Conservation (phyloP, 2,329 filamentous ascomycete genomes). For the Xylaria sp. region DNA sequence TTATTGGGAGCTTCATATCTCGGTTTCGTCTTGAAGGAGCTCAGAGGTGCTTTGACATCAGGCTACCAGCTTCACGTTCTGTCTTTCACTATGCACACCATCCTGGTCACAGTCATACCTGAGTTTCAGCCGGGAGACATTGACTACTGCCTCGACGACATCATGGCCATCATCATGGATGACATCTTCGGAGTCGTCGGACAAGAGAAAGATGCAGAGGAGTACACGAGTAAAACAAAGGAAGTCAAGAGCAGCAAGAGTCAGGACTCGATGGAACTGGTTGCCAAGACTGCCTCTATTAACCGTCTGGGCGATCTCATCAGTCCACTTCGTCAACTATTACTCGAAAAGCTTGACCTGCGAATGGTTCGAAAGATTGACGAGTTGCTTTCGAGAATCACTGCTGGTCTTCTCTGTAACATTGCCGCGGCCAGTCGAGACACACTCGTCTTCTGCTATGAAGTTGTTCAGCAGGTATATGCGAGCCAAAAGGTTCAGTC, state of each 20-base stretch:
- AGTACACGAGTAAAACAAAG: conserved; percentile 92
- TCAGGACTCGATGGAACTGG: conserved; percentile 92
- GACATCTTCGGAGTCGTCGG: conserved; percentile 91
- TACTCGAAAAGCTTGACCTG: conserved; percentile 78
- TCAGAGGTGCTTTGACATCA: conserved; percentile 72
- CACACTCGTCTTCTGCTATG: conserved; percentile 89
- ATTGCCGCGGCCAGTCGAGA: conserved; percentile 71
- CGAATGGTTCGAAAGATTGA: conserved; percentile 87
- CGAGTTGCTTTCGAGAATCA: conserved; percentile 76
- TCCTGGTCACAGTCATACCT: conserved; percentile 70
- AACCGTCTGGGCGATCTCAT: conserved; percentile 68
- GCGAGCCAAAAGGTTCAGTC: conserved; percentile 50
- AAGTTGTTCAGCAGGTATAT: conserved; percentile 85
- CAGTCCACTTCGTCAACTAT: conserved; percentile 68
- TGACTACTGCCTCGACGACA: conserved; percentile 75
- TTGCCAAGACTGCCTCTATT: conserved; percentile 77
- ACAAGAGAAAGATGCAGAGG: conserved; percentile 94
- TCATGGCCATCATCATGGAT: conserved; percentile 88
- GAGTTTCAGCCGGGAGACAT: conserved; percentile 74
- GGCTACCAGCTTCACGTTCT: conserved; percentile 94
- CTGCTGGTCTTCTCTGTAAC: conserved; percentile 78
- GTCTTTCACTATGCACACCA: conserved; percentile 89
- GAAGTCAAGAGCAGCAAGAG: conserved; percentile 98
- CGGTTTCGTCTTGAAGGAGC: conserved; percentile 87
- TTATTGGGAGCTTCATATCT: conserved; percentile 79